Percentiles rank a stretch among this genome's conserved stretches.
Evolutionary conservation across 371 early-diverging fungal species (phyloP).

Genomic region (Mucor piriformis): DNA sequence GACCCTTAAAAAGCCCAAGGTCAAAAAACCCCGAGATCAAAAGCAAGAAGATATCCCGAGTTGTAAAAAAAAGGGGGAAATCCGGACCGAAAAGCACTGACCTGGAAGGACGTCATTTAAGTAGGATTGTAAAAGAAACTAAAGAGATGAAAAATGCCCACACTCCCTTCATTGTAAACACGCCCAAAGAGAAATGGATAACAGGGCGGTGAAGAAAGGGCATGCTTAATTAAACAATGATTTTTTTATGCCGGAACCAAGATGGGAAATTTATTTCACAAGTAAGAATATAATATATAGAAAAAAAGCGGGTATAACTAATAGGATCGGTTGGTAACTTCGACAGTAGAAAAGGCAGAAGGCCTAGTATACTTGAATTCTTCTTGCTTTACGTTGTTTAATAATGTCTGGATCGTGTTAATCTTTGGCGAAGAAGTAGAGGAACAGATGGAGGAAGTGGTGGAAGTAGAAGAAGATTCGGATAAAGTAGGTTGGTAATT

Average conservation of each 20-base stretch:
- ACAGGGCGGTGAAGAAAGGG: too few species aligned
- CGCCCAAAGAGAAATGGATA: too few species aligned
- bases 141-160: too few species aligned
- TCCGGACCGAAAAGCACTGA: not conserved
- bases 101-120: not conserved
- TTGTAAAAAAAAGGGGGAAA: too few species aligned
- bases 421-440: conserved; percentile 26
- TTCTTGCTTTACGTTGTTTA: conserved; percentile 29
- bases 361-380: conserved; percentile 13
- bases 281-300: not conserved
- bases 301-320: conserved; percentile 5
- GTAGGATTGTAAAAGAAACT: too few species aligned
- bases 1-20: not conserved
- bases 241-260: too few species aligned
- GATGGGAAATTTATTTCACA: not conserved
- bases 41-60: not conserved
- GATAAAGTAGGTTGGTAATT: conserved; percentile 25
- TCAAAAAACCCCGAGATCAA: not conserved
- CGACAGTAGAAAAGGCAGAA: conserved; percentile 19
- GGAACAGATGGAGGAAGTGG: conserved; percentile 31
- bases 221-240: too few species aligned
- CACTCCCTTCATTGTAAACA: too few species aligned
- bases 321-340: conserved; percentile 2
- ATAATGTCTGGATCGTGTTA: conserved; percentile 35
- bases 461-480: conserved; percentile 34